Conservation (phyloP, 768 basidiomycete genomes). For the Leccinellum albellum region DNA sequence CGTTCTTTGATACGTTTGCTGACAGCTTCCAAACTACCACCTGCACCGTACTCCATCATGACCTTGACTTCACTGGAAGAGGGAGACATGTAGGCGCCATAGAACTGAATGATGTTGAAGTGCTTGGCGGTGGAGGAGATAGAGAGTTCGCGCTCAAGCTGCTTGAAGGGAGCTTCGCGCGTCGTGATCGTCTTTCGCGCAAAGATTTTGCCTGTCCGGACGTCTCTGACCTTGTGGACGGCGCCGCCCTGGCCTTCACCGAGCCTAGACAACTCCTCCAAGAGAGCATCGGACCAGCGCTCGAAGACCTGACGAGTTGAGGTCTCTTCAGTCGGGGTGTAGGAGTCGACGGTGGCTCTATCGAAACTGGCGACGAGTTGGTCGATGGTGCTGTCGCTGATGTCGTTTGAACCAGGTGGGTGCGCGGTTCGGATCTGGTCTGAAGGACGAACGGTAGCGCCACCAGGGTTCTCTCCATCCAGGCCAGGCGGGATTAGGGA, state of each 20-base stretch:
- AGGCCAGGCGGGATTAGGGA: constrained; percentile 33
- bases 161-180: constrained; percentile 85
- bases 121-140: constrained; percentile 85
- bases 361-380: constrained; percentile 33
- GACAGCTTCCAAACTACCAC: constrained; percentile 85
- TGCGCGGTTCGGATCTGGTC: constrained; percentile 34
- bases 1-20: constrained; percentile 79
- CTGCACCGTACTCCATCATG: constrained; percentile 87
- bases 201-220: constrained; percentile 73
- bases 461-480: constrained; percentile 35
- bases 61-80: constrained; percentile 92
- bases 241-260: constrained; percentile 97
- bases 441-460: constrained; percentile 42
- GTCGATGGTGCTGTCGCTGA: constrained; percentile 34
- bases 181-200: constrained; percentile 95
- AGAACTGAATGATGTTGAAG: constrained; percentile 85
- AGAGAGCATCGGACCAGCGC: constrained; percentile 63
- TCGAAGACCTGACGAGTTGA: constrained; percentile 21
- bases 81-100: constrained; percentile 87
- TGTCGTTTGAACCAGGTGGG: constrained; percentile 23
- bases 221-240: constrained; percentile 90
- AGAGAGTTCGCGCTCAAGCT: constrained; percentile 86
- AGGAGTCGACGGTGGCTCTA: constrained; percentile 28
- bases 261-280: constrained; percentile 74
- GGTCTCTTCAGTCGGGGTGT: constrained; percentile 36